Evolutionary conservation across 2,329 filamentous ascomycete species (phyloP).

Genomic region (Nothophaeocryptopus gaeumannii): DNA sequence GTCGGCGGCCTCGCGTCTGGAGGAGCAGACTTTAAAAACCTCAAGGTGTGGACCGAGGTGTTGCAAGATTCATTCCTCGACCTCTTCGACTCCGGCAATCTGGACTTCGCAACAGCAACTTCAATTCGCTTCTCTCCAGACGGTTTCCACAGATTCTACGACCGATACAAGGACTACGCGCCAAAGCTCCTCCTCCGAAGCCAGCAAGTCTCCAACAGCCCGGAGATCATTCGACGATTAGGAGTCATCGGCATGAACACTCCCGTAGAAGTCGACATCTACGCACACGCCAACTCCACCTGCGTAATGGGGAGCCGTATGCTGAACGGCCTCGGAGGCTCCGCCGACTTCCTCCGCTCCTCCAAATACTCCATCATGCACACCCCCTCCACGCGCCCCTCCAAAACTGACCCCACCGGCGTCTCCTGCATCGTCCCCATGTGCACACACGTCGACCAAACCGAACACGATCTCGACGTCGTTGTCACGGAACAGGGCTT

Average conservation of each 20-base stretch:
- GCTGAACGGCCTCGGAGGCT: constrained; percentile 81
- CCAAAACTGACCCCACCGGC: constrained; percentile 77
- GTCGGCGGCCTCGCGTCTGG: constrained; percentile 74
- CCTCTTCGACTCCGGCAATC: constrained; percentile 81
- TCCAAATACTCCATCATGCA: constrained; percentile 92
- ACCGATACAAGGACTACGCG: constrained; percentile 75
- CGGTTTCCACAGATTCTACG: constrained; percentile 87
- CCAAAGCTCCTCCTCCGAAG: constrained; percentile 80
- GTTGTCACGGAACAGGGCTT: constrained; percentile 76
- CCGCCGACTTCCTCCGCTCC: constrained; percentile 75
- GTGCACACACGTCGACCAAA: constrained; percentile 90
- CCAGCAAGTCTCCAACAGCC: constrained; percentile 85
- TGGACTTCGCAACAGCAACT: constrained; percentile 87
- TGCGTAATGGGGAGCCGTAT: constrained; percentile 86
- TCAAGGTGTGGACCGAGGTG: constrained; percentile 92
- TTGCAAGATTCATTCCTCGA: constrained; percentile 91
- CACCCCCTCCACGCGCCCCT: constrained; percentile 76
- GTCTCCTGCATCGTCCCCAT: constrained; percentile 89
- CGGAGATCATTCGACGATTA: constrained; percentile 83
- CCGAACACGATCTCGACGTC: constrained; percentile 89
- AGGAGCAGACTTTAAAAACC: constrained; percentile 75
- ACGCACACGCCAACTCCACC: constrained; percentile 87
- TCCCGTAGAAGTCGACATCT: constrained; percentile 89
- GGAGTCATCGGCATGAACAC: constrained; percentile 95
- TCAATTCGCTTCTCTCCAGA: constrained; percentile 88